phyloP scores from a whole-genome alignment of 495 filamentous ascomycete genomes.

The Collariella sp. region DNA sequence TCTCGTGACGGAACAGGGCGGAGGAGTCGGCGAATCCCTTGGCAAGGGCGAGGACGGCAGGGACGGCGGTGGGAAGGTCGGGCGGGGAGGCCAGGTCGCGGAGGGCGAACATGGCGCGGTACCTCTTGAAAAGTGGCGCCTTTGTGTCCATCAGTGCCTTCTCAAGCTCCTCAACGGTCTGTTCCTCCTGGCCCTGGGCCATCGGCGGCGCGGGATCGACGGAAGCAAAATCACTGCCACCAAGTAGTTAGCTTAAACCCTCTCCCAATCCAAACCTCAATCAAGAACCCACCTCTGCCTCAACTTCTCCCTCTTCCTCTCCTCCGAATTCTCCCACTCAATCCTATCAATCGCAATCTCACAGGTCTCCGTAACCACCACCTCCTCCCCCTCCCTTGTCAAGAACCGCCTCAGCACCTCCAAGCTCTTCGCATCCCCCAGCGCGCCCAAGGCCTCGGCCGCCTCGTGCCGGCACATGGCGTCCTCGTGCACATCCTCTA shows the following conservation, averaged over 20 bases:
- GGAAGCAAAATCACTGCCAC: constrained; percentile 75
- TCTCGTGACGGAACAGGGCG: constrained; percentile 94
- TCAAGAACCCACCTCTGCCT: constrained; percentile 57
- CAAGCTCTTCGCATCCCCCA: constrained; percentile 65
- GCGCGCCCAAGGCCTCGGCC: constrained; percentile 85
- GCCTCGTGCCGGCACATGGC: constrained; percentile 95
- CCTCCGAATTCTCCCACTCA: constrained; percentile 77
- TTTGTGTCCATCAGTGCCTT: constrained; percentile 67
- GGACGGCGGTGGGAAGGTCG: constrained; percentile 75
- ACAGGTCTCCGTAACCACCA: constrained; percentile 88
- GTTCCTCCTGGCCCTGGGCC: constrained; percentile 48
- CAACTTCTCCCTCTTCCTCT: constrained; percentile 62
- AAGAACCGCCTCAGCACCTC: constrained; percentile 60
- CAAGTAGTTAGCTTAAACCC: not conserved
- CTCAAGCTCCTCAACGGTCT: constrained; percentile 67
- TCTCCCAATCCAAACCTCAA: not conserved
- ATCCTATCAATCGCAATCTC: constrained; percentile 93
- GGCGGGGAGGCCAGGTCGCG: constrained; percentile 89
- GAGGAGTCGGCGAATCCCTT: constrained; percentile 78
- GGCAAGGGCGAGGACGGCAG: constrained; percentile 77
- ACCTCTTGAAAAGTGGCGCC: constrained; percentile 79
- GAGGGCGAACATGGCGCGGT: constrained; percentile 95
- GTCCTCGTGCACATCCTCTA: constrained; percentile 73
- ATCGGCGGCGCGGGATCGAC: constrained; percentile 93
- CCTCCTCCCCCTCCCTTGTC: constrained; percentile 60